Percentiles rank a stretch among this genome's conserved stretches.
Conservation (phyloP, 1,284 basidiomycete species). For the Ganoderma leucocontextum region DNA sequence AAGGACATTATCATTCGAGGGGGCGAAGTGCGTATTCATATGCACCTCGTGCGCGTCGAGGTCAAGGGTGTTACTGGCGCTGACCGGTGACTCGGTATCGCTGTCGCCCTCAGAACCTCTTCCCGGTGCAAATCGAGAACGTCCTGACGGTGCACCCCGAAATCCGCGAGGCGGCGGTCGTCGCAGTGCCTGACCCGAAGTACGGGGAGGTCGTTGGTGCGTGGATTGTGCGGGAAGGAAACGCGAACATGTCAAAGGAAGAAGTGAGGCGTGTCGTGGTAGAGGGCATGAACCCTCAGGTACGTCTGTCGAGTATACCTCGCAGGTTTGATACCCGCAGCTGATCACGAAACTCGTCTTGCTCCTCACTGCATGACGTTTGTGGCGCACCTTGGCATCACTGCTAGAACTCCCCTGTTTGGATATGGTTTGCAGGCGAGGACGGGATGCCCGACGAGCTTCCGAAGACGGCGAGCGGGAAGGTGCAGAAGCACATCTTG, state of each 20-base stretch:
- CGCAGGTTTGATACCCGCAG: not conserved
- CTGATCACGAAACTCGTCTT: not conserved
- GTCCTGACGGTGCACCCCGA: constrained; percentile 66
- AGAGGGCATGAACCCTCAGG: constrained; percentile 79
- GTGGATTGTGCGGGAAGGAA: constrained; percentile 67
- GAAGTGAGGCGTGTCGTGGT: constrained; percentile 62
- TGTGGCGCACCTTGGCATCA: constrained; percentile 10
- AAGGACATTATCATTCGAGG: constrained; percentile 92
- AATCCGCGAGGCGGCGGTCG: constrained; percentile 78
- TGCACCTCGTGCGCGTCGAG: not conserved
- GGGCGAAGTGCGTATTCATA: constrained; percentile 64
- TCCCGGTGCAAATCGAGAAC: constrained; percentile 89
- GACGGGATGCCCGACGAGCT: constrained; percentile 65
- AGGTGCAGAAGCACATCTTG: constrained; percentile 84
- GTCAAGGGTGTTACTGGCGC: not conserved
- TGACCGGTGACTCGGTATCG: not conserved
- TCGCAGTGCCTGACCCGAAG: constrained; percentile 75
- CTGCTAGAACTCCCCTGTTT: constrained; percentile 74
- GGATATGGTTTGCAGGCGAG: constrained; percentile 85
- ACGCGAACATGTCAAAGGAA: constrained; percentile 54
- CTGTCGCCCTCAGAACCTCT: constrained; percentile 65
- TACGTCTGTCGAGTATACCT: constrained; percentile 40
- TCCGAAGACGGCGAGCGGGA: constrained; percentile 90
- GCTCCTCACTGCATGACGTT: not conserved
- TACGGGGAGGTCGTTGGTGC: constrained; percentile 84